These are phyloP conservation scores for Staphylotrichum longicolle DNA, from an alignment of 495 filamentous ascomycete species.

Conservation along the genomic window DNA sequence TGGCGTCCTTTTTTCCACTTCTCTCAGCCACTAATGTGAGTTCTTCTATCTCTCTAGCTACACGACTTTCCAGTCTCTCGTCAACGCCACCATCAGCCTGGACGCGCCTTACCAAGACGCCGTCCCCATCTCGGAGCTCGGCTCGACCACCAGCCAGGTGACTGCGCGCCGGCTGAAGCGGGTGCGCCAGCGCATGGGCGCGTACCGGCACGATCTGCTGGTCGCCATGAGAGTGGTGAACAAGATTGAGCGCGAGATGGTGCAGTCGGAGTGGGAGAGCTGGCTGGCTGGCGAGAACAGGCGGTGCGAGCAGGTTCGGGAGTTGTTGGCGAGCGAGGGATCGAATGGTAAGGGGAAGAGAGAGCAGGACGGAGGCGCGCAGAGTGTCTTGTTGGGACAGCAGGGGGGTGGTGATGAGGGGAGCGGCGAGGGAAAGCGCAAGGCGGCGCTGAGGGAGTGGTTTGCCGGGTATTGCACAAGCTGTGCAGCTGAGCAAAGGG, in stretches of 20 bases:
- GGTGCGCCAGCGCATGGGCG: conserved; percentile 75
- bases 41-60: conserved; percentile 36
- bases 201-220: conserved; percentile 86
- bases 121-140: conserved; percentile 30
- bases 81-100: conserved; percentile 51
- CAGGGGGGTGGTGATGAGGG: conserved; percentile 19
- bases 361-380: conserved; percentile 28
- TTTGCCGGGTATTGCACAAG: conserved; percentile 72
- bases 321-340: conserved; percentile 42
- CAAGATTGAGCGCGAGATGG: conserved; percentile 77
- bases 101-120: conserved; percentile 48
- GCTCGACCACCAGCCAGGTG: conserved; percentile 51
- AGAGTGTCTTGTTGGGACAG: conserved; percentile 10
- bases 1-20: neutral
- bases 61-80: conserved; percentile 54
- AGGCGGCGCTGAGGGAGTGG: conserved; percentile 58
- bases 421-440: conserved; percentile 32
- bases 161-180: conserved; percentile 66
- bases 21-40: neutral
- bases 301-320: conserved; percentile 63
- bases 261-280: conserved; percentile 84
- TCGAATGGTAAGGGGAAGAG: conserved; percentile 23
- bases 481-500: conserved; percentile 59
- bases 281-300: conserved; percentile 74
- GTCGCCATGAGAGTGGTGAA: conserved; percentile 91